These are phyloP conservation scores for Tothia fuscella DNA, from an alignment of 2,329 filamentous ascomycete genomes.

Conservation along the genomic window DNA sequence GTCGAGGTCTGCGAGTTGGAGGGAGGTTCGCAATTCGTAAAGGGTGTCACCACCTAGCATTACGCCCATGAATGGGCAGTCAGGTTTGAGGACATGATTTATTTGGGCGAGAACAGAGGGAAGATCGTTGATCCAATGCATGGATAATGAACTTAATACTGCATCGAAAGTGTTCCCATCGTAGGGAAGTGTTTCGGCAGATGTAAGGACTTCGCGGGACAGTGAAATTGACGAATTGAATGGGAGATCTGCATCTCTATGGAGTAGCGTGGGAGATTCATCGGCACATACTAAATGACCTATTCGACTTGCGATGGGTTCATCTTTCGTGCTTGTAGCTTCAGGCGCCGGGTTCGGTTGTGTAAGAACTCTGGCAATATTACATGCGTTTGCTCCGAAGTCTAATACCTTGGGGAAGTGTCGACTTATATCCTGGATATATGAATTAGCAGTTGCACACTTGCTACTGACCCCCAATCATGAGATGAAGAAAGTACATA, in stretches of 20 bases:
- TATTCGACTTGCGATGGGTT: conserved; percentile 60
- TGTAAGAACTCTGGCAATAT: conserved; percentile 73
- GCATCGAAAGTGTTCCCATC: conserved; percentile 71
- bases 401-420: conserved; percentile 76
- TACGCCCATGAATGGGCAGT: conserved; percentile 82
- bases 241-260: conserved; percentile 62
- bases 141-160: conserved; percentile 73
- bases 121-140: conserved; percentile 98
- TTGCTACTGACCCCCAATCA: too few species aligned
- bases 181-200: conserved; percentile 67
- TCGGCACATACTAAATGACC: conserved; percentile 69
- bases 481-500: too few species aligned
- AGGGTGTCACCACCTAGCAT: conserved; percentile 95
- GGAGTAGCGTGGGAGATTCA: conserved; percentile 62
- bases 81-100: conserved; percentile 77
- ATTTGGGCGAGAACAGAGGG: conserved; percentile 75
- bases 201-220: conserved; percentile 59
- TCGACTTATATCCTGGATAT: conserved; percentile 75
- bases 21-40: conserved; percentile 81
- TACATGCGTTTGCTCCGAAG: conserved; percentile 90
- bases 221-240: conserved; percentile 68
- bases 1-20: conserved; percentile 88
- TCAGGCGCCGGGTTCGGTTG: conserved; percentile 50
- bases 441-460: neutral
- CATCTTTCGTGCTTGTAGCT: conserved; percentile 44